These are phyloP conservation scores for Penicillium freii DNA, from an alignment of 2,329 filamentous ascomycete species.

Conservation along the genomic window DNA sequence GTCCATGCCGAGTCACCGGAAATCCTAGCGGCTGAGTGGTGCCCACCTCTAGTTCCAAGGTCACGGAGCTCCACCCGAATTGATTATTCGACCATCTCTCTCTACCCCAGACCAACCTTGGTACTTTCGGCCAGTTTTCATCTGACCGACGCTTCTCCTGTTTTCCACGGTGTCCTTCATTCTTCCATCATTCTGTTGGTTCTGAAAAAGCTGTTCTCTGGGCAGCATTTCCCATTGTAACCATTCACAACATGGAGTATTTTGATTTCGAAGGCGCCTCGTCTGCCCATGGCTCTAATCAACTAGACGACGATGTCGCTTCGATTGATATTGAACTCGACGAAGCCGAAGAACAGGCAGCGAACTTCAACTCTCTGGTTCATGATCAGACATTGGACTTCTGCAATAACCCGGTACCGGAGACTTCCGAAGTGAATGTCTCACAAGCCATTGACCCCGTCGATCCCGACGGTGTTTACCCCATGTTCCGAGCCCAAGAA, in stretches of 20 bases:
- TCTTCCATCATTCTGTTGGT: not conserved
- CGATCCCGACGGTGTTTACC: conserved; percentile 35
- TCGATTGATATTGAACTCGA: conserved; percentile 40
- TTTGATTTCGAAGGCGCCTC: conserved; percentile 50
- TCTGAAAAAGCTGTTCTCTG: not conserved
- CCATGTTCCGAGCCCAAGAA: conserved; percentile 46
- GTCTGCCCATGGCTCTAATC: conserved; percentile 32
- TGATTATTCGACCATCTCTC: conserved; percentile 20
- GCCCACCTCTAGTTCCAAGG: conserved; percentile 2
- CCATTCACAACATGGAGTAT: conserved; percentile 42
- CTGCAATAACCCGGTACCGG: conserved; percentile 30
- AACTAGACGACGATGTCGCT: conserved; percentile 40
- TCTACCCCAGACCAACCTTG: conserved; percentile 29
- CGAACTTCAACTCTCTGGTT: conserved; percentile 42
- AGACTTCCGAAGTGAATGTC: conserved; percentile 18
- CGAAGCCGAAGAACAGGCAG: conserved; percentile 39
- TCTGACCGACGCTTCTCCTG: conserved; percentile 20
- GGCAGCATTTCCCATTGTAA: not conserved
- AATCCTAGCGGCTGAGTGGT: conserved; percentile 14
- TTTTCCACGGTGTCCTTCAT: conserved; percentile 4
- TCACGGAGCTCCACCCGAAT: conserved; percentile 14
- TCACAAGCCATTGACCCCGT: conserved; percentile 22
- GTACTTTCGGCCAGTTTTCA: conserved; percentile 12
- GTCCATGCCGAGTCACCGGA: conserved; percentile 8
- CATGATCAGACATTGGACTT: conserved; percentile 44